Percentiles rank a stretch among this genome's conserved stretches.
phyloP scores from a whole-genome alignment of 192 early-diverging fungal species.

The Podila verticillata region DNA sequence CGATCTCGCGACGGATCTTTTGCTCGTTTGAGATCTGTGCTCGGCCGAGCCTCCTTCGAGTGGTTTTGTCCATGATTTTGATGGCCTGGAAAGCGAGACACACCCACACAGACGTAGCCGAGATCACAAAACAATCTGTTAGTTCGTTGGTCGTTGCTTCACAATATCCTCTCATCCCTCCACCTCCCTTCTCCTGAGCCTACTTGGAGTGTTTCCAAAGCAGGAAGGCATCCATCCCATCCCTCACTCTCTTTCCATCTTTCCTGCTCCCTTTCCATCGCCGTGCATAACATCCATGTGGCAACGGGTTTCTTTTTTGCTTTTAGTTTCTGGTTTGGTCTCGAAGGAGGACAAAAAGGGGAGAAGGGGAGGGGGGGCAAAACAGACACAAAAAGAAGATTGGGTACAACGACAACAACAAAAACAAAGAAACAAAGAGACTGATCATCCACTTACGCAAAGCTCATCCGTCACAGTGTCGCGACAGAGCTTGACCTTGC shows the following conservation, averaged over 20 bases:
- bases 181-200: background rate
- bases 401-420: slow-evolving; percentile 1
- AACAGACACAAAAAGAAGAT: background rate
- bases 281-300: background rate
- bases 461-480: slow-evolving; percentile 83
- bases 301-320: background rate
- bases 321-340: background rate
- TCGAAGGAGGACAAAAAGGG: slow-evolving; percentile 8
- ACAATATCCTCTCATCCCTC: background rate
- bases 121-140: background rate
- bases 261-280: background rate
- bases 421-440: slow-evolving; percentile 3
- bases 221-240: background rate
- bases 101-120: background rate
- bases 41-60: slow-evolving; percentile 50
- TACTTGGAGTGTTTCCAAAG: no score
- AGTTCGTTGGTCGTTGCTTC: background rate
- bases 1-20: slow-evolving; percentile 95
- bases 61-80: slow-evolving; percentile 56
- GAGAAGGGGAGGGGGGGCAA: slow-evolving; percentile 2
- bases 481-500: slow-evolving; percentile 92
- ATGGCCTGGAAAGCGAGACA: slow-evolving; percentile 37
- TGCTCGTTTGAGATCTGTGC: slow-evolving; percentile 65
- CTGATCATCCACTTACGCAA: slow-evolving; percentile 65
- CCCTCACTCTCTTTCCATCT: background rate